Percentiles rank a stretch among this genome's conserved stretches.
phyloP scores from a whole-genome alignment of 805 yeast genomes.

The Yarrowia sp. region DNA sequence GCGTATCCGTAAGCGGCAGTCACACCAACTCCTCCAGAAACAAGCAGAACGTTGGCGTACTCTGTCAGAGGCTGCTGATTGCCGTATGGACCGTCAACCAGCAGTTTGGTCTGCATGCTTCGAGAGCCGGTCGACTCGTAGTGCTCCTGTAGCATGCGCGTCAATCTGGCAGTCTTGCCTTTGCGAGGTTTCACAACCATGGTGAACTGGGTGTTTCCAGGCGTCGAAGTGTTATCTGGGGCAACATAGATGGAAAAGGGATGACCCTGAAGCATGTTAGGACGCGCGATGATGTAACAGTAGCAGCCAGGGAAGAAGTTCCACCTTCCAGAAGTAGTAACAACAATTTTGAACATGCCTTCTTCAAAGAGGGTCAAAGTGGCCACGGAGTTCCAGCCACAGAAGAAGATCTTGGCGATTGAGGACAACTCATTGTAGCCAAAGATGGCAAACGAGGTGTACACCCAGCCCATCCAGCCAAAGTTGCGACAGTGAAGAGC shows the following conservation, averaged over 20 bases:
- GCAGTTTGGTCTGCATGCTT: conserved; percentile 12
- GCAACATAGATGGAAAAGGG: conserved; percentile 31
- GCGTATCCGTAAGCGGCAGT: conserved; percentile 35
- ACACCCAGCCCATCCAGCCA: conserved; percentile 61
- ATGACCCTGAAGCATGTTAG: conserved; percentile 20
- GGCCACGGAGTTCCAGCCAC: conserved; percentile 30
- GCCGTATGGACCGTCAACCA: conserved; percentile 30
- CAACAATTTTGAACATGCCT: conserved; percentile 31
- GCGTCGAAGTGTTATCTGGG: conserved; percentile 17
- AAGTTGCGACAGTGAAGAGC: conserved; percentile 63
- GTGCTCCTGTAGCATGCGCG: conserved; percentile 30
- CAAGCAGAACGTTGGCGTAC: conserved; percentile 24
- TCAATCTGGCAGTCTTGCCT: conserved; percentile 16
- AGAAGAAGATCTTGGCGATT: conserved; percentile 25
- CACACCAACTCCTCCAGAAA: conserved; percentile 18
- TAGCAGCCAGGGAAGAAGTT: conserved; percentile 33
- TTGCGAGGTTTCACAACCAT: conserved; percentile 33
- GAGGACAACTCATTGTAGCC: conserved; percentile 20
- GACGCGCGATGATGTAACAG: conserved; percentile 26
- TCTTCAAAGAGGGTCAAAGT: conserved; percentile 17
- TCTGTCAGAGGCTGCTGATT: conserved; percentile 9
- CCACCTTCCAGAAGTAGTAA: conserved; percentile 26
- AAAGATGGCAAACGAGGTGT: conserved; percentile 47
- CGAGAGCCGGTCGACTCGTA: conserved; percentile 18
- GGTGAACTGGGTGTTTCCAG: conserved; percentile 22